Conservation (phyloP, 2,329 filamentous ascomycete genomes). For the Penicillium olsonii region DNA sequence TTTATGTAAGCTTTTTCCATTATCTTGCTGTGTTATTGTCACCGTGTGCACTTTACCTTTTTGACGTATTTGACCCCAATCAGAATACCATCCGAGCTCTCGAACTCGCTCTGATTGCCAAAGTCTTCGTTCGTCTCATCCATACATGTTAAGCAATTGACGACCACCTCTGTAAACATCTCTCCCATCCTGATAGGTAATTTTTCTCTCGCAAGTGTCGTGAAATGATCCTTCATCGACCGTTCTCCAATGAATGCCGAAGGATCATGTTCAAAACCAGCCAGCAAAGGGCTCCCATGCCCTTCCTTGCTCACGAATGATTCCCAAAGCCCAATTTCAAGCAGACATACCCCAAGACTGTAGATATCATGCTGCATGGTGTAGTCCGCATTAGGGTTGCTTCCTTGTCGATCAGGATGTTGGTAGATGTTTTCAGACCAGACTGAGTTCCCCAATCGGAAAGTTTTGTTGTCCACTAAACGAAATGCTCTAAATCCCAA, state of each 20-base stretch:
- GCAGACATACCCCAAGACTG: not conserved
- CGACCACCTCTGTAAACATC: slow-evolving; percentile 33
- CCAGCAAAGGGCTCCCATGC: not conserved
- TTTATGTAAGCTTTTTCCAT: no score
- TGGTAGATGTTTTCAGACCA: not conserved
- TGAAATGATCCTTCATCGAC: not conserved
- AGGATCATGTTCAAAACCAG: not conserved
- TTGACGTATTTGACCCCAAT: slow-evolving; percentile 28
- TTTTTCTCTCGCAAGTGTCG: not conserved
- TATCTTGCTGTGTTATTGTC: no score
- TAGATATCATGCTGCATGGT: not conserved
- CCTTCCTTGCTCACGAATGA: not conserved
- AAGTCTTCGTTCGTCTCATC: slow-evolving; percentile 34
- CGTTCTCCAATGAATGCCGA: not conserved
- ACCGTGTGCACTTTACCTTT: slow-evolving; percentile 18
- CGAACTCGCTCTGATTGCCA: slow-evolving; percentile 28
- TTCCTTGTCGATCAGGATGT: not conserved
- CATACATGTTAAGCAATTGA: slow-evolving; percentile 40
- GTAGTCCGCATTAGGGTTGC: not conserved
- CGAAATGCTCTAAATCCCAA: not conserved
- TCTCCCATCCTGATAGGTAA: slow-evolving; percentile 7
- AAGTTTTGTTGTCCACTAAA: not conserved
- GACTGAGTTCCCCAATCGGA: not conserved
- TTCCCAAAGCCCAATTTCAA: not conserved
- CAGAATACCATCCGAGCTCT: slow-evolving; percentile 32